Evolutionary conservation across 306 rosid genomes (phyloP), one percentile per base, ranked within the genome.

Genomic region (Phaseolus lunatus): DNA sequence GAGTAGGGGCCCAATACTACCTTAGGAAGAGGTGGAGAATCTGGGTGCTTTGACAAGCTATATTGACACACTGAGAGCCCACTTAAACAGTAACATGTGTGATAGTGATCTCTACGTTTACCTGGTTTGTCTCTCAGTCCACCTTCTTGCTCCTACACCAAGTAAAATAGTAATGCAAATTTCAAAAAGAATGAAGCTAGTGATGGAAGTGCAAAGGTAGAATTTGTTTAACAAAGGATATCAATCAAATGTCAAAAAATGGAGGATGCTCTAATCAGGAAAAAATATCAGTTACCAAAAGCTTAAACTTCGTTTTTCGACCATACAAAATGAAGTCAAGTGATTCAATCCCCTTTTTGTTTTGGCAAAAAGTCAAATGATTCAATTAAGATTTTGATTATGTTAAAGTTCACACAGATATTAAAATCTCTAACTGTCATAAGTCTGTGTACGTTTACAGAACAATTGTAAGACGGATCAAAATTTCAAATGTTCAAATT

Each of bases 81-180:
- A 43, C 98, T 94, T 72, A 94, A 74, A 84, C 96, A 94, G 84
- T 94, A 94, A 81, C 97, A 94, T 2, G 97, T 90, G 80, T 94
- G 98, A 78, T 92, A 94, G 70, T 80, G 89, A 85, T 94, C 98
- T 79, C 88, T 78, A 0, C 70, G 69, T 77, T 88, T 90, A 66
- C 98, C 92, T 2, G 97, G 98, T 72, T 94, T 94, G 89, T 94
- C 98, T 86, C 86, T 80, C 59, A 94, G 54, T 31, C 98, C 98
- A 10, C 98, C 98, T 5, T 82, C 86, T 31, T 76, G 90, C 26
- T 82, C 95, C 97, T 94, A 86, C 86, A 83, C 67, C 26, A 66
- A 80, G 70, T 69, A 72, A 41, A 48, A 54, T 49, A 71, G 15
- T 41, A 39, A 73, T 80, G 79, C 31, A 54, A 72, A 43, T 56